Base-by-base conservation (phyloP, 768 basidiomycete species). In the Podaxis sp. region DNA sequence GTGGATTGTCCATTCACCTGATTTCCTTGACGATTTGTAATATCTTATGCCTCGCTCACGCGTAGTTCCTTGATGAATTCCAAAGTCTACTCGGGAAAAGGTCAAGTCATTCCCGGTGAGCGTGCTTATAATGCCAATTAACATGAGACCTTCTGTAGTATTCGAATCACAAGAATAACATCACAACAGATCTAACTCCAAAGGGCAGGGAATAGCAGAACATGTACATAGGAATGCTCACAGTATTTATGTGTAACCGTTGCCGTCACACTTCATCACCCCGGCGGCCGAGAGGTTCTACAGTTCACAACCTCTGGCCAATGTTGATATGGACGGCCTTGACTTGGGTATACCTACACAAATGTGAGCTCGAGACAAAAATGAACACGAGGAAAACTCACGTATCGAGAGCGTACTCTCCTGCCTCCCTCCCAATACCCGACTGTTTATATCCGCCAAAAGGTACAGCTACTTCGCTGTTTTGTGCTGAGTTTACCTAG, bases 371-470 rank as follows among this genome's bases (percentile, higher is more conserved):
- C 13, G 17, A 52, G 33, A 12, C n/a, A 12, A 41, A 19, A 12
- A 17, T 22, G 7, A 22, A 52, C 8, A 29, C 15, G n/a, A 5
- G 6, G 11, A 52, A 6, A 53, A 78, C 82, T 12, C 62, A 84
- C 83, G 79, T 80, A 54, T 76, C 72, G 59, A 83, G 67, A 15
- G 85, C 88, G 69, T 89, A 86, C 73, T 88, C 82, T 66, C 89
- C 85, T 46, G 87, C 74, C 72, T 90, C 89, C 63, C 88, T 79
- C 12, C 89, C 89, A 62, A 90, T 82, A 62, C 88, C 89, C 27
- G 82, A 85, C 73, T 89, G 85, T 79, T 89, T 90, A 80, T 78
- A 90, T 43, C 89, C 88, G 57, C 88, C 87, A 70, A 89, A 90
- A 6, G 88, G 88, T 25, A 88, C 75, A 59, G 77, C 73, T 7